Base-by-base conservation (phyloP, 2,329 filamentous ascomycete species). In the Penicillium sumatraense region DNA sequence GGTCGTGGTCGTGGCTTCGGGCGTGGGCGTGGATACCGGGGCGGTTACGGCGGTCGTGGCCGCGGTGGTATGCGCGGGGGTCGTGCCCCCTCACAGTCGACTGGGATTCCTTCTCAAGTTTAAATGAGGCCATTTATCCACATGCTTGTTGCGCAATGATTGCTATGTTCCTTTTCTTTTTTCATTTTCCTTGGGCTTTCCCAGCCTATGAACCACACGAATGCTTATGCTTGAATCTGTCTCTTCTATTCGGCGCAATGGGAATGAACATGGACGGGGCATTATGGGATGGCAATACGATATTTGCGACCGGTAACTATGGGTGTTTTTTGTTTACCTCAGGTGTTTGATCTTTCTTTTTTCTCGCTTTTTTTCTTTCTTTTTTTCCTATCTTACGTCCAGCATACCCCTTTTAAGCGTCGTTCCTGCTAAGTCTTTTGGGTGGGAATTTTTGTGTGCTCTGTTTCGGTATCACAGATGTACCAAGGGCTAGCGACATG, bases 1-100 rank as follows among this genome's bases (percentile, higher is more conserved):
- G 82, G 82, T 29, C 72, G 80, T 57, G 80, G 82, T 18, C 77
- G 83, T 56, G 81, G 81, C 40, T 71, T 77, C 59, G 75, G 78
- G 36, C 68, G 65, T 60, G 80, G 82, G 23, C 78, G 83, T 50
- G 81, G 81, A 40, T 70, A 79, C 53, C 75, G 78, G 50, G 48
- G 45, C 9, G 54, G 54, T 31, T 53, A 53, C n/a, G 75, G 79
- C 24, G 72, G 72, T 51, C 72, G 72, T 52, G 75, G 78, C 49
- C 77, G 74, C 40, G 63, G 70, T 40, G 42, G 24, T 26, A 45
- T 45, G 42, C 72, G 75, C 44, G 68, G 71, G 18, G 73, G 75
- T 20, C 71, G 74, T 51, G 67, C 65, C 56, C 57, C 68, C n/a
- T 69, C 73, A 9, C 71, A 73, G 54, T 71, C 72, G 7, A 76